Evolutionary conservation across 2,329 filamentous ascomycete species (phyloP), one percentile per base, ranked within the genome.

Genomic region (Colletotrichum tabaci): DNA sequence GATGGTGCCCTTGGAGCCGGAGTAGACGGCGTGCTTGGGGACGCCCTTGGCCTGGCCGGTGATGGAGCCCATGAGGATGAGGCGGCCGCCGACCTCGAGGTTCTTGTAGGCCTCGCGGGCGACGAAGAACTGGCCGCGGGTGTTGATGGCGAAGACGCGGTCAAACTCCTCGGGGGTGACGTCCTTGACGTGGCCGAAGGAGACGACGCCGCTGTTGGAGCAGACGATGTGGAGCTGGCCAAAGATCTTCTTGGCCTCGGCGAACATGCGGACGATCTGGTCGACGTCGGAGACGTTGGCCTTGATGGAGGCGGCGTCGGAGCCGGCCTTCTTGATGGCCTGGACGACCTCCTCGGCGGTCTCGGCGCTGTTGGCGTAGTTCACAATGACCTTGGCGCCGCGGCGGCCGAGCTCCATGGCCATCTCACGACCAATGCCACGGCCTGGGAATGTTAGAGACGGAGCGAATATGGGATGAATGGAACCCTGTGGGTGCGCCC

Each of bases 61-160:
- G 80, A 94, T 94, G 70, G 88, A 92, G 40, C 88, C 89, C 90
- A 93, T 94, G 74, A 95, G 85, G 81, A 95, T 92, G 76, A 94
- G 84, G 53, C 92, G 87, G 60, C 92, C 92, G 68, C 91, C 89
- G 47, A 90, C 83, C 82, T 91, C 88, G 66, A 94, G 87, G 80
- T 92, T 84, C 82, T 91, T 91, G 85, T 92, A 92, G 55, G 91
- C 91, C 73, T 91, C 89, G 77, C 91, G 89, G 44, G 91, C 91
- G 58, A 93, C 90, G 82, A 93, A 93, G 85, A 93, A 93, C 81
- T 93, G 91, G 49, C 90, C 91, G 10, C 90, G 85, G 8, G 91
- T 88, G 82, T 93, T 93, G 79, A 93, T 82, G 83, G 84, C 86
- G 84, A 93, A 92, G 74, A 93, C 90, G 73, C 91, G 89, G 80